phyloP scores from a whole-genome alignment of 2,329 filamentous ascomycete species.

The Pseudogymnoascus verrucosus region DNA sequence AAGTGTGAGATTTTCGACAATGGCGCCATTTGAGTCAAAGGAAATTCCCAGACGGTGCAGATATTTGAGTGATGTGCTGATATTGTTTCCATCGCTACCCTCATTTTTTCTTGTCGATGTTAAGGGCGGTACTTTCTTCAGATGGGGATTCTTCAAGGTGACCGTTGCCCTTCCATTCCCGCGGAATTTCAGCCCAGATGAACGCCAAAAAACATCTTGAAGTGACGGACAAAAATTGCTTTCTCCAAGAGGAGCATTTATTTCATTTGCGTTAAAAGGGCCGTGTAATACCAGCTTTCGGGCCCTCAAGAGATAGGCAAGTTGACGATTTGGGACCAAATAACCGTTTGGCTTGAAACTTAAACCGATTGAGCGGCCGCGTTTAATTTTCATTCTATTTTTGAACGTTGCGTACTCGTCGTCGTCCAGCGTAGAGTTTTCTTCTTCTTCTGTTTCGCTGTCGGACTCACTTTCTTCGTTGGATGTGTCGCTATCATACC shows the following conservation, averaged over 20 bases:
- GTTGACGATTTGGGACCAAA: neutral
- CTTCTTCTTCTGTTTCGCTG: neutral
- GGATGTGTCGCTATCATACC: neutral
- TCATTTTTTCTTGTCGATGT: neutral
- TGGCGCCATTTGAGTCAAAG: neutral
- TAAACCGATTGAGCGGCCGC: neutral
- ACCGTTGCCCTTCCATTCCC: neutral
- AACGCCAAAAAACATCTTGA: neutral
- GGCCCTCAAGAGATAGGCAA: neutral
- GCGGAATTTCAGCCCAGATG: neutral
- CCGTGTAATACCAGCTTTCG: neutral
- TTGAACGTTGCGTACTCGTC: neutral
- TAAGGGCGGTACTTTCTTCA: neutral
- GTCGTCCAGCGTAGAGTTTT: neutral
- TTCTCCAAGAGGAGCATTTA: neutral
- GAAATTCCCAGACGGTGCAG: neutral
- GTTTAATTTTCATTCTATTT: neutral
- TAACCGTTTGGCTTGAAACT: neutral
- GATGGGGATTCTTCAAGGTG: neutral
- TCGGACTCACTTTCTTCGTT: neutral
- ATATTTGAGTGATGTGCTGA: neutral
- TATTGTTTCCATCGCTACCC: neutral
- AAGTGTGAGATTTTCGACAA: neutral
- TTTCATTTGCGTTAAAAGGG: neutral
- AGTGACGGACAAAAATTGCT: neutral